Evolutionary conservation across 2,329 filamentous ascomycete genomes (phyloP).

Genomic region (Fusarium redolens): DNA sequence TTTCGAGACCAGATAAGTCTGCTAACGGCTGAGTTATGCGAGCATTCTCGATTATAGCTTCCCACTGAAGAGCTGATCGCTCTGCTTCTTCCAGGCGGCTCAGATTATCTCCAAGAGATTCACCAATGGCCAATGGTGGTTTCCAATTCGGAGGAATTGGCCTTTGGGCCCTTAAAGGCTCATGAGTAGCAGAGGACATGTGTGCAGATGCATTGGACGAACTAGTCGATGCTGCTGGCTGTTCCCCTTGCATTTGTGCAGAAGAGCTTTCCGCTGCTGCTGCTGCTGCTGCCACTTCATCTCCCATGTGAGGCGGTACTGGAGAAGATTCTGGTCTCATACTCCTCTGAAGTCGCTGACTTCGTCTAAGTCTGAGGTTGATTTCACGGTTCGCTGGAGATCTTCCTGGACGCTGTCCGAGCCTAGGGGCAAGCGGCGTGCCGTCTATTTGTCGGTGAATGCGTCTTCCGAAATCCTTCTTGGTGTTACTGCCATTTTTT

Average conservation of each 20-base stretch:
- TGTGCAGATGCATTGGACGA: not conserved
- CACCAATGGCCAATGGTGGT: constrained; percentile 40
- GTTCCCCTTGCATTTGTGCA: not conserved
- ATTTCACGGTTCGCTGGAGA: constrained; percentile 31
- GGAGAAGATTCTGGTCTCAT: not conserved
- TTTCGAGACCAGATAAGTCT: constrained; percentile 39
- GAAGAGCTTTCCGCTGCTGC: not conserved
- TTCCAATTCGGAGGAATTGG: constrained; percentile 33
- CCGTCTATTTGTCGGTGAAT: not conserved
- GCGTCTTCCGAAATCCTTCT: not conserved
- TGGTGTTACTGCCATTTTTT: not conserved
- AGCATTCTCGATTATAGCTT: constrained; percentile 38
- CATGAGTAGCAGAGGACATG: not conserved
- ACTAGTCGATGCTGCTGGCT: not conserved
- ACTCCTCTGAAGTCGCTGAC: constrained; percentile 2
- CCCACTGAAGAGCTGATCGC: constrained; percentile 40
- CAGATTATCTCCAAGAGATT: constrained; percentile 38
- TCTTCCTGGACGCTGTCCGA: constrained; percentile 36
- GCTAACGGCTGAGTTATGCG: constrained; percentile 32
- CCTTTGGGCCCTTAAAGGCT: not conserved
- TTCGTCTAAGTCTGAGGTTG: constrained; percentile 26
- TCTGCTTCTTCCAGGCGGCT: constrained; percentile 41
- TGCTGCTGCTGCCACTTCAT: not conserved
- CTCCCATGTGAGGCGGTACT: not conserved
- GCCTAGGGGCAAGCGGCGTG: not conserved